Evolutionary conservation across 805 yeast species (phyloP).

Genomic region (Maudiozyma saulgeensis): DNA sequence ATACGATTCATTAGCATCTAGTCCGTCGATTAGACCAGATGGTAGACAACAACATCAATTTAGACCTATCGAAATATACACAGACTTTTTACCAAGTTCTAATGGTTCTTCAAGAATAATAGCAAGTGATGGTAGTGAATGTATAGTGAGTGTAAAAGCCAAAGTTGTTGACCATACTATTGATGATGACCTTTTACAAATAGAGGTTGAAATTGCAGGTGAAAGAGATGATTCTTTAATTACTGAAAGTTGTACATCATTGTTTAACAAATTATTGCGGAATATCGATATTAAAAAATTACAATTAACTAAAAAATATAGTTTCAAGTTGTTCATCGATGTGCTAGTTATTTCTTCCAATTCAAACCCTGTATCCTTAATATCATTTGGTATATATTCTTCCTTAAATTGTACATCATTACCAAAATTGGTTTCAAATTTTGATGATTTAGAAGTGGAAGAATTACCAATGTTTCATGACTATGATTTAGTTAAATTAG

Average conservation of each 20-base stretch:
- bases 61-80: constrained; percentile 76
- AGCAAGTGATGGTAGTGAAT: constrained; percentile 84
- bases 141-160: constrained; percentile 83
- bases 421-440: constrained; percentile 62
- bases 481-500: constrained; percentile 60
- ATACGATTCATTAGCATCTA: constrained; percentile 54
- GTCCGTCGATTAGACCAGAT: constrained; percentile 74
- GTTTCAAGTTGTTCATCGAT: constrained; percentile 71
- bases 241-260: constrained; percentile 52
- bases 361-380: constrained; percentile 71
- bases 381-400: constrained; percentile 70
- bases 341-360: constrained; percentile 67
- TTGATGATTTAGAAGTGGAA: constrained; percentile 58
- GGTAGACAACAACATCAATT: constrained; percentile 67
- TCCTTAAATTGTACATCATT: constrained; percentile 72
- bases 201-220: constrained; percentile 77
- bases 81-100: constrained; percentile 73
- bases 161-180: constrained; percentile 52
- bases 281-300: constrained; percentile 42
- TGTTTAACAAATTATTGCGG: constrained; percentile 32
- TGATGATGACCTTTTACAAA: constrained; percentile 47
- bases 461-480: constrained; percentile 89
- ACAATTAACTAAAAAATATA: constrained; percentile 60
- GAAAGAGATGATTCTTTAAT: constrained; percentile 69
- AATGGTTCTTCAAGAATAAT: constrained; percentile 88